Evolutionary conservation across 352 stramenopile species (phyloP).

Genomic region (Phytophthora litchii): DNA sequence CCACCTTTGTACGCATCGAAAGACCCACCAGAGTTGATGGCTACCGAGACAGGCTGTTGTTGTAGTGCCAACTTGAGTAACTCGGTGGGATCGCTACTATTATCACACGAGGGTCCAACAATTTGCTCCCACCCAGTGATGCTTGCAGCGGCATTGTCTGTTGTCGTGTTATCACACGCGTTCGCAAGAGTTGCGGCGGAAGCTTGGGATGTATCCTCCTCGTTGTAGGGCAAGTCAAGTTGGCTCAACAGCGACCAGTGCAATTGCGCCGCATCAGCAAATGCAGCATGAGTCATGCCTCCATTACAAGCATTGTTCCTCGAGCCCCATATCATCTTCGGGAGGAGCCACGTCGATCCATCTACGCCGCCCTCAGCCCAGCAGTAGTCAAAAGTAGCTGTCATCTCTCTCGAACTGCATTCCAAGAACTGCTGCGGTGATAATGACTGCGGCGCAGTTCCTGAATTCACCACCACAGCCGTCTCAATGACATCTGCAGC

Average conservation of each 20-base stretch:
- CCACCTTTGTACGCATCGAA: constrained; percentile 87
- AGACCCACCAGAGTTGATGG: constrained; percentile 73
- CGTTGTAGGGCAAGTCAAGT: constrained; percentile 70
- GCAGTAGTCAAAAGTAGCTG: constrained; percentile 79
- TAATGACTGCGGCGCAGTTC: constrained; percentile 52
- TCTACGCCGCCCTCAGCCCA: constrained; percentile 58
- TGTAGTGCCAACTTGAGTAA: constrained; percentile 75
- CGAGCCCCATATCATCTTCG: constrained; percentile 76
- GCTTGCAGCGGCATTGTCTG: constrained; percentile 51
- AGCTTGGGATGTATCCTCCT: constrained; percentile 44
- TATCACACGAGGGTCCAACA: constrained; percentile 60
- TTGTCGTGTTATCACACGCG: constrained; percentile 47
- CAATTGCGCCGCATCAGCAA: constrained; percentile 60
- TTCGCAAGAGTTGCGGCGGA: constrained; percentile 30
- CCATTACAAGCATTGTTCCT: constrained; percentile 71
- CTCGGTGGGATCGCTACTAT: constrained; percentile 54
- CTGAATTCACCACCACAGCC: constrained; percentile 55
- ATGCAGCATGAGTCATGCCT: constrained; percentile 78
- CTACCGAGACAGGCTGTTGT: constrained; percentile 75
- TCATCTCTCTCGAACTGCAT: constrained; percentile 75
- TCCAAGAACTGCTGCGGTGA: constrained; percentile 84
- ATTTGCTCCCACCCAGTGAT: constrained; percentile 76
- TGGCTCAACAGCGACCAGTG: constrained; percentile 63
- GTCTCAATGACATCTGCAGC: constrained; percentile 81
- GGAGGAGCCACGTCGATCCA: constrained; percentile 62